A percentile compares a stretch with the other conserved stretches of the same genome.
These are phyloP conservation scores for Rusavskia elegans DNA, from an alignment of 495 filamentous ascomycete species.

Conservation along the genomic window DNA sequence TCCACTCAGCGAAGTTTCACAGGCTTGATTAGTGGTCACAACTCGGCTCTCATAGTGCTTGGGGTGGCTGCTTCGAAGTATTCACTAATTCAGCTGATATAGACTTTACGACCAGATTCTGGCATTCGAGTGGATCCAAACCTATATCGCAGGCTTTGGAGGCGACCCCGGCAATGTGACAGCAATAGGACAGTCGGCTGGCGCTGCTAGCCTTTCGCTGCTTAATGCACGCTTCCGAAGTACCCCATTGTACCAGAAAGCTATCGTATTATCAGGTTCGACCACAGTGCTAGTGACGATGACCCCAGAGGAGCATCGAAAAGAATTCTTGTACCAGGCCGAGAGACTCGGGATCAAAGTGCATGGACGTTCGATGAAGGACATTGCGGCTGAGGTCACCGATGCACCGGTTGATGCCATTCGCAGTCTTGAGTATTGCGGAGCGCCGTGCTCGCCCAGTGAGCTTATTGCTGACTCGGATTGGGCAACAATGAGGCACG, in stretches of 20 bases:
- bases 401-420: background rate
- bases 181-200: conserved; percentile 7
- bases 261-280: background rate
- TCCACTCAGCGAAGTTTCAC: no score
- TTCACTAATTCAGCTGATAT: background rate
- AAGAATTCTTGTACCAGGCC: conserved; percentile 1
- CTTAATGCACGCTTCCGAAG: background rate
- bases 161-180: conserved; percentile 8
- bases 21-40: no score
- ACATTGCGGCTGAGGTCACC: background rate
- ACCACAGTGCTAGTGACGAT: conserved; percentile 1
- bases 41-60: no score
- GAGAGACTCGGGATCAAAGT: background rate
- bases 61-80: no score
- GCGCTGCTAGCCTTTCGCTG: conserved; percentile 2
- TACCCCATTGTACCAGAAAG: background rate
- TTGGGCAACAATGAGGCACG: conserved; percentile 1
- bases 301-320: background rate
- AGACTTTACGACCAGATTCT: conserved; percentile 1
- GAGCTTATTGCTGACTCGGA: background rate
- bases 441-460: conserved; percentile 1
- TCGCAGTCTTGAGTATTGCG: background rate
- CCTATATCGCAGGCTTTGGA: conserved; percentile 5
- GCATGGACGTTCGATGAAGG: background rate
- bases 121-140: conserved; percentile 9